These are phyloP conservation scores for Vickermania ingenoplastis DNA, from an alignment of 208 protist species.

Conservation along the genomic window DNA sequence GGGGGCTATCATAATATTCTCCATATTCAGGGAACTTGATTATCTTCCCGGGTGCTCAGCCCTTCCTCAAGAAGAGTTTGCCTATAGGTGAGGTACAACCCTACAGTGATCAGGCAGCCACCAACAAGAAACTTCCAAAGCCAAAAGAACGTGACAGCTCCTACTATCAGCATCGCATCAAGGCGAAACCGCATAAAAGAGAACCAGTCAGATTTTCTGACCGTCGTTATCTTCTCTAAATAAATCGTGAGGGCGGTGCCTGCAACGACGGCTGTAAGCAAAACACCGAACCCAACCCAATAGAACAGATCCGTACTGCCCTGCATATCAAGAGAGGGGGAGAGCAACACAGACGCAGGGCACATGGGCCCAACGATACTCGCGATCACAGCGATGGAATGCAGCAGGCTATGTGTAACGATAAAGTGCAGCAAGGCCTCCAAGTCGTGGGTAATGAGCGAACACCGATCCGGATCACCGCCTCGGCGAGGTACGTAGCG, in stretches of 20 bases:
- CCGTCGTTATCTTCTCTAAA: slow-evolving; percentile 25
- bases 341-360: slow-evolving; percentile 27
- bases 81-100: slow-evolving; percentile 61
- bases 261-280: slow-evolving; percentile 26
- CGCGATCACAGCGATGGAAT: slow-evolving; percentile 24
- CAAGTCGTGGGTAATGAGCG: too few relatives aligned
- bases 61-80: slow-evolving; percentile 68
- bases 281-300: slow-evolving; percentile 25
- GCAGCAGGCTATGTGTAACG: slow-evolving; percentile 6
- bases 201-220: slow-evolving; percentile 62
- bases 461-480: not conserved
- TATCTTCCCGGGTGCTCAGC: too few relatives aligned
- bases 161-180: slow-evolving; percentile 62
- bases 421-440: too few relatives aligned
- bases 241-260: slow-evolving; percentile 31
- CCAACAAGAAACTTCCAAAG: slow-evolving; percentile 44
- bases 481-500: slow-evolving; percentile 12
- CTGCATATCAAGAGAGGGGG: too few relatives aligned
- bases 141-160: slow-evolving; percentile 42
- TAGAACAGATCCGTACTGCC: too few relatives aligned
- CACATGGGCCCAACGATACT: slow-evolving; percentile 33
- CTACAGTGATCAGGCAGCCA: slow-evolving; percentile 31
- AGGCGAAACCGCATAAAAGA: slow-evolving; percentile 80
- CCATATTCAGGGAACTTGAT: too few relatives aligned
- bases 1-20: too few relatives aligned